Conservation (phyloP, 176 grass and related monocot species). For the Lolium perenne region DNA sequence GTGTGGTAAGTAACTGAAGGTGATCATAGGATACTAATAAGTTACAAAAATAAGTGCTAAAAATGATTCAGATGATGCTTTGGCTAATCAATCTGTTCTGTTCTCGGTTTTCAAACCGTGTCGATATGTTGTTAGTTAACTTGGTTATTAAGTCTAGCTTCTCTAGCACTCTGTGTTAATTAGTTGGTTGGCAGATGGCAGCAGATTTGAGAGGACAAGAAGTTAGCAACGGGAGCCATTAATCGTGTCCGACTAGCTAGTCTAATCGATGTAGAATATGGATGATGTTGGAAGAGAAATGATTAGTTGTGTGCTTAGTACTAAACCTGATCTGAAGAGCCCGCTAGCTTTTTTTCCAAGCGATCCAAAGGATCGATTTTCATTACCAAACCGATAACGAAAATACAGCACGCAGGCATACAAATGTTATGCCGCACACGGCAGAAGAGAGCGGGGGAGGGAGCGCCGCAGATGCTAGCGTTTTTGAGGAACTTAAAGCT, state of each 20-base stretch:
- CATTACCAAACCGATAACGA: too few relatives aligned
- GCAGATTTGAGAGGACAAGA: neutral
- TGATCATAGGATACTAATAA: neutral
- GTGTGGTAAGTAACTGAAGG: neutral
- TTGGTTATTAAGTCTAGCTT: neutral
- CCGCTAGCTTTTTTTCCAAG: too few relatives aligned
- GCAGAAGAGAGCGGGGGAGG: too few relatives aligned
- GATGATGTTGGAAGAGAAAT: slow-evolving; percentile 14
- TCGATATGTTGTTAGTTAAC: slow-evolving; percentile 1
- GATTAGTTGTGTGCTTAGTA: slow-evolving; percentile 15
- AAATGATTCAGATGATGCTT: neutral
- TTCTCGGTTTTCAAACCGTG: neutral
- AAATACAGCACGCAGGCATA: too few relatives aligned
- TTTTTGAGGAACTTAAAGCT: too few relatives aligned
- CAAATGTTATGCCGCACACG: too few relatives aligned
- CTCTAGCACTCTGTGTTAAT: neutral
- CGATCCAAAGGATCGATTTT: too few relatives aligned
- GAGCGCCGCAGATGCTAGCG: too few relatives aligned
- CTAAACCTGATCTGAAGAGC: slow-evolving; percentile 24
- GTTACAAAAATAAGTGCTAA: neutral
- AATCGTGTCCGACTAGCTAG: neutral
- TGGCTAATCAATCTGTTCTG: neutral
- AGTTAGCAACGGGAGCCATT: neutral
- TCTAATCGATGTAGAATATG: slow-evolving; percentile 27
- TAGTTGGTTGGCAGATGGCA: slow-evolving; percentile 17